phyloP scores from a whole-genome alignment of 139 green algal genomes.

The Pedinophyceae sp. region DNA sequence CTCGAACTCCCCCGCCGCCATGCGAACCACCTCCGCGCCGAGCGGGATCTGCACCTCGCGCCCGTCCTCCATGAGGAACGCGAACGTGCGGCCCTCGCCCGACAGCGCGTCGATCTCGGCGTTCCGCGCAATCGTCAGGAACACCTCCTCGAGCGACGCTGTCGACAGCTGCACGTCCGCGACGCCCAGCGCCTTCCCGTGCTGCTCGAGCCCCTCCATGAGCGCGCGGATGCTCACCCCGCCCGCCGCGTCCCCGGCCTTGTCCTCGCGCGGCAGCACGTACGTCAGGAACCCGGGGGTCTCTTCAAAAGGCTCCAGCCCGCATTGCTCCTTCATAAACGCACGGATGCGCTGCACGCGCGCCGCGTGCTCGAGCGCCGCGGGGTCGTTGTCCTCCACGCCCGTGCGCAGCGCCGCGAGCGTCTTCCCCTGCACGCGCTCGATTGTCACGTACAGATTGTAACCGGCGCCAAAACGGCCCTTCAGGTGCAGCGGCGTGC shows the following conservation, averaged over 20 bases:
- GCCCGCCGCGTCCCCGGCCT: background rate
- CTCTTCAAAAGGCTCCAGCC: background rate
- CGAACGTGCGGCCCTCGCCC: conserved; percentile 13
- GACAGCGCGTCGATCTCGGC: conserved; percentile 45
- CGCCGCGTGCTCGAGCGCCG: background rate
- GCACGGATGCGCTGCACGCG: too few species aligned
- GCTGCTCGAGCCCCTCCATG: conserved; percentile 3
- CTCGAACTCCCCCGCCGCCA: conserved; percentile 23
- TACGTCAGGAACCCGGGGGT: background rate
- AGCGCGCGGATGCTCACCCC: background rate
- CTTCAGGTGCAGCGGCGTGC: conserved; percentile 72
- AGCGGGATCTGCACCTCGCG: conserved; percentile 16
- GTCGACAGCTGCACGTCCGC: conserved; percentile 37
- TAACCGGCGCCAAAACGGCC: conserved; percentile 60
- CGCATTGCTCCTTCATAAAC: too few species aligned
- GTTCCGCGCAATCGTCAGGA: conserved; percentile 56
- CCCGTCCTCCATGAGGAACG: conserved; percentile 26
- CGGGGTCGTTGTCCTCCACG: background rate
- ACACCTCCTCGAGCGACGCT: conserved; percentile 62
- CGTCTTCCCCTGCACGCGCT: background rate
- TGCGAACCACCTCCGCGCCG: conserved; percentile 8
- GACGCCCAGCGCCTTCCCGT: conserved; percentile 1
- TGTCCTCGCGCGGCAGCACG: background rate
- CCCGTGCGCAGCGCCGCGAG: background rate
- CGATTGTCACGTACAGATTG: conserved; percentile 18